Base-by-base conservation (phyloP, 768 basidiomycete species). In the Lentinula boryana region DNA sequence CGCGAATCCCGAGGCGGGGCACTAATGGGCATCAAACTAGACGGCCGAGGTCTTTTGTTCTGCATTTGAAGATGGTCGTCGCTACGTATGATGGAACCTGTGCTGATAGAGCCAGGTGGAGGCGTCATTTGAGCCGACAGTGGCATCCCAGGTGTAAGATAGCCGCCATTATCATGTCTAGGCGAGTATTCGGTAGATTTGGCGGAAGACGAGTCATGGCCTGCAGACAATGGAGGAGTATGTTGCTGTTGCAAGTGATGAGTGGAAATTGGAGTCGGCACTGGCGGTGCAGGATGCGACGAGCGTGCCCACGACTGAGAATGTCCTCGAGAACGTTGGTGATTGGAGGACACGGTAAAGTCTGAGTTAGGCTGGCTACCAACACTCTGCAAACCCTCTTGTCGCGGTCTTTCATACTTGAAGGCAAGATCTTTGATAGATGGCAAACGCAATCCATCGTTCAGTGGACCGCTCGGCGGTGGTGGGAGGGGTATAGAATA, bases 401-500 rank as follows among this genome's bases (percentile, higher is more conserved):
- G 73, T 63, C 35, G 73, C 71, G 23, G 76, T 64, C 56, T 66
- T n/a, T 60, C 69, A 58, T 80, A 82, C 59, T 70, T 69, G 64
- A 90, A 88, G 69, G 88, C 86, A 69, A 91, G 79, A 68, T 88
- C 86, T 74, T 84, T 89, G 70, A 90, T 79, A 18, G 87, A 87
- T 0, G 88, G 88, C 4, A 89, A 80, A 41, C 86, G 85, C 66
- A 84, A 72, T 60, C 79, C 75, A 61, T 72, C 78, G 67, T 78
- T 63, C 21, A 33, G 32, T 21, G 21, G 8, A 23, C 57, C 23
- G 35, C 43, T 54, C 27, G 72, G 72, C 57, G 75, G 71, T 63
- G 72, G 75, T 38, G 75, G 67, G 6, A 74, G 74, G 18, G 72
- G 72, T 4, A 72, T 67, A 40, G 76, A 67, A 64, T 76, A 78